Evolutionary conservation across 2,329 filamentous ascomycete species (phyloP).

Genomic region (Aspergillus terreus): DNA sequence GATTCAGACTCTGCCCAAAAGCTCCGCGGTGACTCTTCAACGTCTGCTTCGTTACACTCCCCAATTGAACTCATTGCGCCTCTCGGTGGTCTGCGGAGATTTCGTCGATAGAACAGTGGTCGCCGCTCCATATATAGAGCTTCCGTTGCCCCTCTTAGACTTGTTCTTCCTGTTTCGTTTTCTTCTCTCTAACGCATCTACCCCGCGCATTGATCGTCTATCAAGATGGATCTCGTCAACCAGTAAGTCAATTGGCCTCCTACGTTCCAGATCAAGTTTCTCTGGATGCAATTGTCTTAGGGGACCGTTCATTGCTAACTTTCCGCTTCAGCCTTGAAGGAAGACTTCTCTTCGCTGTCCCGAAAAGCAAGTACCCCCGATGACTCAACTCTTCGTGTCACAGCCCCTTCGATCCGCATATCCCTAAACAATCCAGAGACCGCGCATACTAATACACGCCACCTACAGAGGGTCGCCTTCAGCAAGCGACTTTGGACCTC

Average conservation of each 20-base stretch:
- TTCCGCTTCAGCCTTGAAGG: constrained; percentile 70
- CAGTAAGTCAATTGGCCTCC: constrained; percentile 44
- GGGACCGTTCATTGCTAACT: constrained; percentile 23
- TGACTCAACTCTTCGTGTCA: constrained; percentile 14
- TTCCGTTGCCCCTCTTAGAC: not conserved
- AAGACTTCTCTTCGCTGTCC: constrained; percentile 92
- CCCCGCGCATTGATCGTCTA: constrained; percentile 20
- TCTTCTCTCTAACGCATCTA: not conserved
- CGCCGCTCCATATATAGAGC: not conserved
- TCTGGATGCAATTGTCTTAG: constrained; percentile 2
- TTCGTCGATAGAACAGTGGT: not conserved
- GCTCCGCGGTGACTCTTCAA: too few relatives aligned
- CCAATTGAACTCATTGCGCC: not conserved
- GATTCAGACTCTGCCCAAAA: constrained; percentile 6
- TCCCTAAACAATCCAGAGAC: too few relatives aligned
- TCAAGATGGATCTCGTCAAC: constrained; percentile 59
- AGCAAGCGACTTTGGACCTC: constrained; percentile 82
- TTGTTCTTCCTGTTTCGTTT: not conserved
- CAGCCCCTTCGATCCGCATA: not conserved
- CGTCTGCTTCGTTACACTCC: not conserved
- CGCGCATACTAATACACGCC: not conserved
- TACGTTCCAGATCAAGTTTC: not conserved
- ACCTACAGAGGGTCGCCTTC: constrained; percentile 78
- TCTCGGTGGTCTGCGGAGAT: too few relatives aligned
- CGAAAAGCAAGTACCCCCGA: constrained; percentile 72